Evolutionary conservation across 169 alveolate species (phyloP), one percentile per base, ranked within the genome.

Genomic region (Cryptosporidium andersoni): DNA sequence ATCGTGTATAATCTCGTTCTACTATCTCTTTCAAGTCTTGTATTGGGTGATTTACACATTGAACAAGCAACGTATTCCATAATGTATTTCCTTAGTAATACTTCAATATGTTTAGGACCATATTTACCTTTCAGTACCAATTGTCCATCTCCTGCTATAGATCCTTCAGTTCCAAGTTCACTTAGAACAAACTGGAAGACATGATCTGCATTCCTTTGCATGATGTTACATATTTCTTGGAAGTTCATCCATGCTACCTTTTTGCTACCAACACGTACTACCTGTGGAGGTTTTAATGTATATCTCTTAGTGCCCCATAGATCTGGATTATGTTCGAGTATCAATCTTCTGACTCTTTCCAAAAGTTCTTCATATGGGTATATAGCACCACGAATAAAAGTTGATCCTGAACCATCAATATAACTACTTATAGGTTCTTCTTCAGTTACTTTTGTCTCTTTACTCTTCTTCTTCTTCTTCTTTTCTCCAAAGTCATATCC

Each of bases 231-330:
- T 63, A 96, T 94, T 65, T 94, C 98, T 51, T 93, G 94, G 91
- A 96, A 96, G 92, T 96, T 96, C 64, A 93, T 92, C 98, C 98
- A 96, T 12, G 97, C 97, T 1, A 95, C 97, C 91, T 95, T 96
- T 90, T 95, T 96, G n/a, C 98, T 93, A 39, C 99, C 99, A 2
- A 96, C 97, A 14, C 97, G 91, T n/a, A 94, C 98, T 43, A 96
- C 97, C 66, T 96, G 96, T 4, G 98, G 99, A 6, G 98, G 96
- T 68, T 91, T 92, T 48, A 95, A 90, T 14, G 96, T 93, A 82
- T 93, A 94, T 42, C 96, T 88, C 89, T 94, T 94, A 52, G 93
- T 88, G 43, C 96, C 97, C 58, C 95, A 89, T 43, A 95, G 74
- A 66, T 93, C 97, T n/a, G 95, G 96, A 80, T 95, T 95, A 88